These are phyloP conservation scores for Dendrostoma leiphaemia DNA, from an alignment of 2,329 filamentous ascomycete species.

Conservation along the genomic window DNA sequence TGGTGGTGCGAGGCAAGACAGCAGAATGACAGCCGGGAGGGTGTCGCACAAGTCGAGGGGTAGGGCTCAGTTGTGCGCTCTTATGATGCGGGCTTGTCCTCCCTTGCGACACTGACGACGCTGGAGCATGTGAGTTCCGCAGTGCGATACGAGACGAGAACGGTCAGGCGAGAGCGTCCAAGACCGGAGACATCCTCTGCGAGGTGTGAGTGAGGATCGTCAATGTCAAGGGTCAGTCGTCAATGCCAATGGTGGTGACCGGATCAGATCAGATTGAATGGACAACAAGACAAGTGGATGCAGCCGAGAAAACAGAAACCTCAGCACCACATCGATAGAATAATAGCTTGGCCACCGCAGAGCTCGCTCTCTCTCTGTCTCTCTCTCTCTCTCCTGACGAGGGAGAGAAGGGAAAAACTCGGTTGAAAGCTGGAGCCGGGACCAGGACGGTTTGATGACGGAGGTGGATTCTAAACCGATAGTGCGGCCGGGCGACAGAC, in stretches of 20 bases:
- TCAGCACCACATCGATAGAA: too few species aligned
- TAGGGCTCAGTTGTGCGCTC: constrained; percentile 13
- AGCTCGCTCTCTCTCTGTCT: too few species aligned
- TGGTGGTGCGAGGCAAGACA: constrained; percentile 10
- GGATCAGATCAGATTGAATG: too few species aligned
- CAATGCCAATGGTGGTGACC: too few species aligned
- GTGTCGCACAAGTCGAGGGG: constrained; percentile 16
- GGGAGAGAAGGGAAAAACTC: not conserved
- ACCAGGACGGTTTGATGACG: constrained; percentile 16
- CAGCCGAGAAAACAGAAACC: too few species aligned
- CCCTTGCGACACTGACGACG: constrained; percentile 14
- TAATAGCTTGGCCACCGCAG: not conserved
- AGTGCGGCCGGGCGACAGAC: constrained; percentile 14
- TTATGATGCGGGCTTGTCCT: constrained; percentile 11
- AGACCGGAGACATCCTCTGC: constrained; percentile 2
- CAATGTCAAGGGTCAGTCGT: not conserved
- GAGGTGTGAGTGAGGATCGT: not conserved
- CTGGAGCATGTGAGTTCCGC: constrained; percentile 8
- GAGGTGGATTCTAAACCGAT: constrained; percentile 15
- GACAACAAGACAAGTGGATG: too few species aligned
- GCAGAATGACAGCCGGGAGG: constrained; percentile 8
- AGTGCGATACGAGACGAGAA: not conserved
- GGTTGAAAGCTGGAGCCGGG: not conserved
- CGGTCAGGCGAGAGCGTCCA: not conserved
- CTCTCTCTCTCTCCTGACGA: not conserved